Evolutionary conservation across 768 basidiomycete genomes (phyloP).

Genomic region (Sarcomyxa edulis): DNA sequence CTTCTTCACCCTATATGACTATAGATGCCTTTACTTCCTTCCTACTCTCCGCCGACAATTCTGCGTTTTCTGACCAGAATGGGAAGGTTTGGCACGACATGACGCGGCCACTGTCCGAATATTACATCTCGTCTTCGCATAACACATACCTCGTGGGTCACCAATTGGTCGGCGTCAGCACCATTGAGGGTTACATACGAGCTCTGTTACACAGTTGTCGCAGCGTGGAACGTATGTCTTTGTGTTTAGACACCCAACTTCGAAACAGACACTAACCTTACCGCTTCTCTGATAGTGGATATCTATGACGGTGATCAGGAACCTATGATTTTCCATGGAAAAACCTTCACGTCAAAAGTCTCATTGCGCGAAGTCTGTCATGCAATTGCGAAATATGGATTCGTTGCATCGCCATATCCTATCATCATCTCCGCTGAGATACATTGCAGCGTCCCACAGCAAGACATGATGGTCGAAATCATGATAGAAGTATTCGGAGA

Average conservation of each 20-base stretch:
- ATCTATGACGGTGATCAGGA: slow-evolving; percentile 84
- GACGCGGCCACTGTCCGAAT: slow-evolving; percentile 83
- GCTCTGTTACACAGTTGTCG: slow-evolving; percentile 85
- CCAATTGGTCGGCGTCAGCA: slow-evolving; percentile 74
- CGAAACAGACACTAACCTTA: slow-evolving; percentile 28
- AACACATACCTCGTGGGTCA: slow-evolving; percentile 83
- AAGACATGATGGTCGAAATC: slow-evolving; percentile 43
- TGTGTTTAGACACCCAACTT: slow-evolving; percentile 69
- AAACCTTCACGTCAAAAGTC: slow-evolving; percentile 86
- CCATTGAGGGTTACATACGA: slow-evolving; percentile 83
- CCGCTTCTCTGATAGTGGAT: slow-evolving; percentile 59
- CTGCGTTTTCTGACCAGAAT: slow-evolving; percentile 38
- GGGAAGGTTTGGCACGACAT: slow-evolving; percentile 69
- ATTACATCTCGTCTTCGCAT: slow-evolving; percentile 88
- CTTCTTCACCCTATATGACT: slow-evolving; percentile 30
- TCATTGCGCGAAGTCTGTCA: slow-evolving; percentile 77
- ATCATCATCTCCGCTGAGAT: slow-evolving; percentile 97
- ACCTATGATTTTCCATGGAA: slow-evolving; percentile 91
- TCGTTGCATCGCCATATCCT: slow-evolving; percentile 90
- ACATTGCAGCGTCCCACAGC: slow-evolving; percentile 67
- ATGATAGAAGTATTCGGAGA: slow-evolving; percentile 45
- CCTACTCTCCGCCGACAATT: slow-evolving; percentile 76
- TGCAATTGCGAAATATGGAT: slow-evolving; percentile 89
- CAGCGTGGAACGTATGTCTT: slow-evolving; percentile 75
- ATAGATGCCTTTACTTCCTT: slow-evolving; percentile 71